phyloP scores from a whole-genome alignment of 768 basidiomycete genomes.

The Pleurotus giganteus region DNA sequence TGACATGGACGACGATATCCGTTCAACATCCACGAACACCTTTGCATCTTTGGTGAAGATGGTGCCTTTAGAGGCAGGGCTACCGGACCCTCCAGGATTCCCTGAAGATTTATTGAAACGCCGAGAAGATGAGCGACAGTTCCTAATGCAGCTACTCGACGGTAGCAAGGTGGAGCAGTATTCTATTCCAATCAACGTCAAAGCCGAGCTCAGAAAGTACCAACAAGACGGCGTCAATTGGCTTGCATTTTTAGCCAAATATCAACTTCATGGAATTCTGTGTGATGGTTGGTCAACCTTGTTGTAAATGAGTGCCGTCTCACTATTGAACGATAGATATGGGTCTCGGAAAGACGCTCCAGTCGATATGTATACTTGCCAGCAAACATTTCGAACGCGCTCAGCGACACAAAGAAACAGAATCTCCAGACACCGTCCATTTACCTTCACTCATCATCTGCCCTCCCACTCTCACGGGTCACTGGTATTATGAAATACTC shows the following conservation, averaged over 20 bases:
- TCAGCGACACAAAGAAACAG: constrained; percentile 59
- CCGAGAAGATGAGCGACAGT: constrained; percentile 84
- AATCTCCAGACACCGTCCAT: constrained; percentile 75
- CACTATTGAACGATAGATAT: constrained; percentile 61
- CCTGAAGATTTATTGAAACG: constrained; percentile 83
- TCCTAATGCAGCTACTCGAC: constrained; percentile 90
- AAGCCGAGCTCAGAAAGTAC: constrained; percentile 94
- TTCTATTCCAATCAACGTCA: constrained; percentile 79
- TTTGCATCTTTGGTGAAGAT: constrained; percentile 98
- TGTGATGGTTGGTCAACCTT: constrained; percentile 75
- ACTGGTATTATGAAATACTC: constrained; percentile 97
- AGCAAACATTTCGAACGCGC: constrained; percentile 90
- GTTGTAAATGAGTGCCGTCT: constrained; percentile 1
- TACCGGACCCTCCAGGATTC: constrained; percentile 96
- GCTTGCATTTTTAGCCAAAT: constrained; percentile 97
- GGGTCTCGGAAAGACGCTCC: constrained; percentile 97
- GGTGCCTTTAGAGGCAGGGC: constrained; percentile 95
- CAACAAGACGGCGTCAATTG: constrained; percentile 99
- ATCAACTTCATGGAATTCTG: constrained; percentile 95
- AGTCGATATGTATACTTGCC: constrained; percentile 95
- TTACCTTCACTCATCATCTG: constrained; percentile 94
- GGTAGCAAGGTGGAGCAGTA: constrained; percentile 94
- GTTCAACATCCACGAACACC: constrained; percentile 93
- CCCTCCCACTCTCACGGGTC: constrained; percentile 95
- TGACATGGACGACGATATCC: constrained; percentile 87